These are phyloP conservation scores for Pythium rishiriense DNA, from an alignment of 352 stramenopile species.

Conservation along the genomic window DNA sequence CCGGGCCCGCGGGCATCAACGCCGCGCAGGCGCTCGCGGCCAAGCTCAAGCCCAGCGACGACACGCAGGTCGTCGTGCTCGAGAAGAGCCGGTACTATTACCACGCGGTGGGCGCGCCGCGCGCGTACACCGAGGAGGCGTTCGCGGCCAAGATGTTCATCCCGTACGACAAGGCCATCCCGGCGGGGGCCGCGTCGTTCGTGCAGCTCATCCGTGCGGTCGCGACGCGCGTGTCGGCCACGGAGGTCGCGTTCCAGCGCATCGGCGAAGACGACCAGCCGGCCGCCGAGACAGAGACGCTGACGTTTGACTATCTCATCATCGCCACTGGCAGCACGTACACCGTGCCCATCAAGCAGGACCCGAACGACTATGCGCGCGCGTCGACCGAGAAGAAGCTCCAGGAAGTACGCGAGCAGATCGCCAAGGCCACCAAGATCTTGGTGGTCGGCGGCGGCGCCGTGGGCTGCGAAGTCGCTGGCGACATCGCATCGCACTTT, in stretches of 20 bases:
- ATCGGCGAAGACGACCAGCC: slow-evolving; percentile 29
- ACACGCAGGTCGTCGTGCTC: slow-evolving; percentile 51
- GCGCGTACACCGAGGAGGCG: slow-evolving; percentile 50
- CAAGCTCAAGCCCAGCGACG: slow-evolving; percentile 36
- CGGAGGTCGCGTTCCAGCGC: slow-evolving; percentile 21
- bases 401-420: slow-evolving; percentile 30
- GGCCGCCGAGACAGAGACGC: slow-evolving; percentile 5
- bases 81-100: slow-evolving; percentile 62
- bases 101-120: slow-evolving; percentile 44
- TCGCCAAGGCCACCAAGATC: slow-evolving; percentile 45
- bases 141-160: slow-evolving; percentile 67
- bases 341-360: slow-evolving; percentile 30
- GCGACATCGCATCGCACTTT: slow-evolving; percentile 58
- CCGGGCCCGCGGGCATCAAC: slow-evolving; percentile 51
- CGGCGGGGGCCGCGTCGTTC: slow-evolving; percentile 12
- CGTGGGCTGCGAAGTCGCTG: slow-evolving; percentile 60
- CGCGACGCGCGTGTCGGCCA: slow-evolving; percentile 22
- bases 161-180: slow-evolving; percentile 62
- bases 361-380: slow-evolving; percentile 19
- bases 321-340: slow-evolving; percentile 36
- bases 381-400: slow-evolving; percentile 35
- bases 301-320: slow-evolving; percentile 34
- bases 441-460: slow-evolving; percentile 53
- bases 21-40: slow-evolving; percentile 41
- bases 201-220: slow-evolving; percentile 24